A percentile compares a stretch with the other conserved stretches of the same genome.
phyloP scores from a whole-genome alignment of 164 flowering plant species.

The Platanus orientalis region DNA sequence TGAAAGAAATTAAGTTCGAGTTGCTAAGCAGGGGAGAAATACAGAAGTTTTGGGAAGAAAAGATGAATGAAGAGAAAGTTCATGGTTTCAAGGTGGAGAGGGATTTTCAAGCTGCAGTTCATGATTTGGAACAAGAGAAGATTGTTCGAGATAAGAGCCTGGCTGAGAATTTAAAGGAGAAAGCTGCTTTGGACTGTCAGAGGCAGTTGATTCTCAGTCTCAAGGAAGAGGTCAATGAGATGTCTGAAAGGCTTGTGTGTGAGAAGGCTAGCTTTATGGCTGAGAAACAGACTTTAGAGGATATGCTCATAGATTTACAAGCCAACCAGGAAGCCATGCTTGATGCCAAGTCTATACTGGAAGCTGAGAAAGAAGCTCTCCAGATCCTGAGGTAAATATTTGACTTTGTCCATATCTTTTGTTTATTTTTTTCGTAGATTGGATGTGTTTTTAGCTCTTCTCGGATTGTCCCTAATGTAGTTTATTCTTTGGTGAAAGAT shows the following conservation, averaged over 20 bases:
- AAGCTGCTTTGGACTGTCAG: conserved; percentile 78
- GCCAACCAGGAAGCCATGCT: conserved; percentile 48
- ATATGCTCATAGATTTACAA: conserved; percentile 35
- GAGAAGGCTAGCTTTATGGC: conserved; percentile 41
- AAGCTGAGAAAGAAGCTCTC: conserved; percentile 83
- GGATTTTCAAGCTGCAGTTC: conserved; percentile 27
- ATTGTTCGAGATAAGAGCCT: conserved; percentile 32
- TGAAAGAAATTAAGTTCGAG: conserved; percentile 58
- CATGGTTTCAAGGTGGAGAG: conserved; percentile 39
- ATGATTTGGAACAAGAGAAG: conserved; percentile 55
- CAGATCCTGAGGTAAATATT: conserved; percentile 67
- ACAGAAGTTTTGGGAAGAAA: conserved; percentile 60
- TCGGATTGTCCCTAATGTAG: too few relatives aligned
- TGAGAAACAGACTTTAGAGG: conserved; percentile 44
- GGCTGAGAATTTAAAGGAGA: conserved; percentile 50
- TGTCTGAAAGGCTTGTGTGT: conserved; percentile 51
- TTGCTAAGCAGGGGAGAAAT: conserved; percentile 67
- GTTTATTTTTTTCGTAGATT: background rate
- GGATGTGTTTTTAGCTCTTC: too few relatives aligned
- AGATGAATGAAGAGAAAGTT: conserved; percentile 38
- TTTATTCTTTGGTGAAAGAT: too few relatives aligned
- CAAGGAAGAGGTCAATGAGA: conserved; percentile 59
- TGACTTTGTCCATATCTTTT: background rate
- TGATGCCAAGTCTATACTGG: conserved; percentile 63
- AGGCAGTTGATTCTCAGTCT: conserved; percentile 53